Percentiles rank a stretch among this genome's conserved stretches.
These are phyloP conservation scores for Chlamydomonas sp. DNA, from an alignment of 139 green algal species.

Conservation along the genomic window DNA sequence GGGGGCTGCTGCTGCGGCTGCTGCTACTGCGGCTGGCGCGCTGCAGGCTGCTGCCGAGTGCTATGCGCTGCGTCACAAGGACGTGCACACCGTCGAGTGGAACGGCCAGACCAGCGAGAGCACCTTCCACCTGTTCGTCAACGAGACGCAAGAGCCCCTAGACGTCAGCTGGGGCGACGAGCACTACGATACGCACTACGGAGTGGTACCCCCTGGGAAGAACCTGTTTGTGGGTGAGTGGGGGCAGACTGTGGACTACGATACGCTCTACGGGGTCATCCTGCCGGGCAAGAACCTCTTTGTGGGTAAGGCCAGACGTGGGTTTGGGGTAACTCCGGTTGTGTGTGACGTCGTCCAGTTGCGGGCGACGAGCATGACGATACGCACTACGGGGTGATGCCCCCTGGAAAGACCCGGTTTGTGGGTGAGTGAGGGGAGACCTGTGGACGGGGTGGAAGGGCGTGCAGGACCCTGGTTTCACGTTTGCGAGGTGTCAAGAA, in stretches of 20 bases:
- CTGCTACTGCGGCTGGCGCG: background rate
- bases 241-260: background rate
- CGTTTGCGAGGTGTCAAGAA: too few species aligned
- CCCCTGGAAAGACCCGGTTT: too few species aligned
- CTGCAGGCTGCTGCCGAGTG: background rate
- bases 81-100: slow-evolving; percentile 17
- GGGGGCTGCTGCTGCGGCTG: background rate
- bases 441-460: too few species aligned
- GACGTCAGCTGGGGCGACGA: slow-evolving; percentile 22
- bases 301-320: background rate
- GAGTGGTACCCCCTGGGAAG: slow-evolving; percentile 7
- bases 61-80: slow-evolving; percentile 3
- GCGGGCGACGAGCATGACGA: too few species aligned
- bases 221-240: slow-evolving; percentile 33
- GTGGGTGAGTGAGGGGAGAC: too few species aligned
- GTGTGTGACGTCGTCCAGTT: too few species aligned
- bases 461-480: too few species aligned
- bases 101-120: slow-evolving; percentile 7
- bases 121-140: slow-evolving; percentile 39
- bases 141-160: slow-evolving; percentile 8
- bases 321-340: background rate
- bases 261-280: slow-evolving; percentile 5
- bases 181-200: background rate
- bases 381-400: too few species aligned
- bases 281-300: slow-evolving; percentile 24